A percentile compares a stretch with the other conserved stretches of the same genome.
phyloP scores from a whole-genome alignment of 805 yeast genomes.

The Metschnikowia reukaufii region DNA sequence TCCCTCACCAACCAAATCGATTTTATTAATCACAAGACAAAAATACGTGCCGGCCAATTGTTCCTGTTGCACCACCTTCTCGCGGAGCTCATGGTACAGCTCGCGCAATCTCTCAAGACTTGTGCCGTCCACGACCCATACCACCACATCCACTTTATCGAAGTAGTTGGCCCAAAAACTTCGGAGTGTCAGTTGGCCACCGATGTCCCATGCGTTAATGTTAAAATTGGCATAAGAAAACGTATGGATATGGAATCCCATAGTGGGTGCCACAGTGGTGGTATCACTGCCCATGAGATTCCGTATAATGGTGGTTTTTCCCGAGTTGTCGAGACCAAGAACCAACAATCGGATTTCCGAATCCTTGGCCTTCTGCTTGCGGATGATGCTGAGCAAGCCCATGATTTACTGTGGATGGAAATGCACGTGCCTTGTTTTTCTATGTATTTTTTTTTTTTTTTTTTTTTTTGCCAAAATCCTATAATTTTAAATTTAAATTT shows the following conservation, averaged over 20 bases:
- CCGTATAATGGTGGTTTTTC: conserved; percentile 83
- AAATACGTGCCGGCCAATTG: conserved; percentile 67
- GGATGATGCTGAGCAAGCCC: conserved; percentile 80
- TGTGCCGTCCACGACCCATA: conserved; percentile 83
- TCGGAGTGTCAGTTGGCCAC: conserved; percentile 54
- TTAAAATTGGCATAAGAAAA: conserved; percentile 43
- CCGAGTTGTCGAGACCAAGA: conserved; percentile 87
- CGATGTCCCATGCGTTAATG: conserved; percentile 81
- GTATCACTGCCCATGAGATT: conserved; percentile 52
- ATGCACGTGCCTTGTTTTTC: not conserved
- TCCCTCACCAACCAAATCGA: conserved; percentile 51
- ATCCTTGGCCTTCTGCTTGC: conserved; percentile 81
- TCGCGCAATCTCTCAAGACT: conserved; percentile 63
- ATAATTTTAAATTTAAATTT: no score
- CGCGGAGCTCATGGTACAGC: conserved; percentile 61
- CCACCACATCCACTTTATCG: conserved; percentile 68
- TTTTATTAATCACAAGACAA: conserved; percentile 71
- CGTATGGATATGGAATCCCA: conserved; percentile 83
- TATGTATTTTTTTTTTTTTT: not conserved
- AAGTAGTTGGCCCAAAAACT: conserved; percentile 77
- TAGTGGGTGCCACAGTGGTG: conserved; percentile 72
- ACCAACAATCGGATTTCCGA: conserved; percentile 71
- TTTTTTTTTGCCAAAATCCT: not conserved
- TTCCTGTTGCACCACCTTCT: conserved; percentile 62
- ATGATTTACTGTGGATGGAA: no score